Evolutionary conservation across 2,329 filamentous ascomycete genomes (phyloP).

Genomic region (Keithomyces neogunnii): DNA sequence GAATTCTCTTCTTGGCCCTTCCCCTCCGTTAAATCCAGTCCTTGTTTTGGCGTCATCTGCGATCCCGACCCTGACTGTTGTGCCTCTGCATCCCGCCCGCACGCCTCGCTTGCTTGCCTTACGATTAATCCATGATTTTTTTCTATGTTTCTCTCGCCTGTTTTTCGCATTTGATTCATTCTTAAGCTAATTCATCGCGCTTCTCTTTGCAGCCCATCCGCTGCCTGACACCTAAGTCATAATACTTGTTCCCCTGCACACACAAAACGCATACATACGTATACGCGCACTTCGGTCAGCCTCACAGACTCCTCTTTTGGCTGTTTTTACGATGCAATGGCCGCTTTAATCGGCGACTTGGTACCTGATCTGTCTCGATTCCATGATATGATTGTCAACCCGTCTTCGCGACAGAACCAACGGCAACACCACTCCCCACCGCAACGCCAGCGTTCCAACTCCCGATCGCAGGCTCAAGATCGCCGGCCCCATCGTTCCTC

Average conservation of each 20-base stretch:
- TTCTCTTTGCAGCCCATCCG: slow-evolving; percentile 1
- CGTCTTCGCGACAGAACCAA: slow-evolving; percentile 37
- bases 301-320: not conserved
- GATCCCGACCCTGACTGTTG: not conserved
- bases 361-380: slow-evolving; percentile 64
- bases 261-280: not conserved
- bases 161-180: not conserved
- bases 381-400: slow-evolving; percentile 57
- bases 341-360: slow-evolving; percentile 61
- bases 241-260: not conserved
- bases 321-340: slow-evolving; percentile 41
- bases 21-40: not conserved
- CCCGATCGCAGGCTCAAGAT: slow-evolving; percentile 9
- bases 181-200: not conserved
- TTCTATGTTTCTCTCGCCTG: not conserved
- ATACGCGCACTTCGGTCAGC: not conserved
- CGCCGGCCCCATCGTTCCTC: slow-evolving; percentile 18
- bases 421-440: slow-evolving; percentile 33
- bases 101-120: not conserved
- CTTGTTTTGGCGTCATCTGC: not conserved
- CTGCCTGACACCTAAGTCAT: not conserved
- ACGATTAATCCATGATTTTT: not conserved
- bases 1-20: not conserved
- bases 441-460: slow-evolving; percentile 12
- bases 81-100: no score